phyloP scores from a whole-genome alignment of 2,329 filamentous ascomycete genomes.

The Aphanocladium album region DNA sequence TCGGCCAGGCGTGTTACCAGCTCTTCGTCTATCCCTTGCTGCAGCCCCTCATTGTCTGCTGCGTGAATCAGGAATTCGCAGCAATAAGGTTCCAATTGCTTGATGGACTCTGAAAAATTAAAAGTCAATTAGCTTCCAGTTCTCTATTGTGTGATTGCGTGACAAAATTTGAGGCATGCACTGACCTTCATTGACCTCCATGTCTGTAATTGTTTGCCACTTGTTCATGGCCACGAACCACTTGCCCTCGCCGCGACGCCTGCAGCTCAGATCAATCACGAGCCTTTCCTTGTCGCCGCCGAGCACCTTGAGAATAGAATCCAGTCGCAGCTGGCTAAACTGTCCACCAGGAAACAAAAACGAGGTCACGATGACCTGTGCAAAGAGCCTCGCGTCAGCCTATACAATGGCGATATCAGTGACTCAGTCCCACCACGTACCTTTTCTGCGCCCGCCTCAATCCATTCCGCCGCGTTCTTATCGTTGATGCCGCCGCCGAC shows the following conservation, averaged over 20 bases:
- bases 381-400: constrained; percentile 1
- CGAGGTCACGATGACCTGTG: constrained; percentile 92
- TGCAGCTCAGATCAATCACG: constrained; percentile 92
- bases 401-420: not conserved
- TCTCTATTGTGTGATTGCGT: not conserved
- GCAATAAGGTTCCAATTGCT: constrained; percentile 80
- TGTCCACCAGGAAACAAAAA: constrained; percentile 81
- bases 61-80: constrained; percentile 96
- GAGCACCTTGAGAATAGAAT: constrained; percentile 67
- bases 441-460: constrained; percentile 83
- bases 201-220: constrained; percentile 97
- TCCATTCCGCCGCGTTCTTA: constrained; percentile 78
- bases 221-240: constrained; percentile 99
- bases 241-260: constrained; percentile 61
- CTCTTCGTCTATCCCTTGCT: constrained; percentile 82
- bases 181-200: constrained; percentile 82
- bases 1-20: constrained; percentile 70
- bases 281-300: constrained; percentile 72
- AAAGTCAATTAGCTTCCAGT: not conserved
- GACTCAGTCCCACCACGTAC: constrained; percentile 39
- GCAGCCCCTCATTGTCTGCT: constrained; percentile 91
- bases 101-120: constrained; percentile 63
- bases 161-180: not conserved
- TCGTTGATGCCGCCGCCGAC: constrained; percentile 92
- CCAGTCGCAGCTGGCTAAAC: constrained; percentile 73